Base-by-base conservation (phyloP, 805 yeast genomes). In the Kuraishia ogatae region DNA sequence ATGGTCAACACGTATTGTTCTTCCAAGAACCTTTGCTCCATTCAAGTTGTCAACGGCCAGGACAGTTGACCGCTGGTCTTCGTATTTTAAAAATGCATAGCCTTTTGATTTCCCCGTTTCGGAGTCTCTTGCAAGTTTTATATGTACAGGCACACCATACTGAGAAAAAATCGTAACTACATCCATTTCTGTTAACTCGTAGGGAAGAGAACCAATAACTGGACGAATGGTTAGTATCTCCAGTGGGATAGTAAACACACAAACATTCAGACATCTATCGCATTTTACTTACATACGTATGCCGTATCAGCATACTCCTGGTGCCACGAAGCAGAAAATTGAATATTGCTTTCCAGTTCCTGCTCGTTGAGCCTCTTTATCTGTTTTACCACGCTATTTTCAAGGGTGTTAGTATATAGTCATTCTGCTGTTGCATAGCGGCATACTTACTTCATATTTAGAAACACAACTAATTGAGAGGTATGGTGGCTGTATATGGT, bases 31-130 rank as follows among this genome's bases (percentile, higher is more conserved):
- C 29, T 66, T 70, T 0, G 73, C 67, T 1, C 97, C 96, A 65
- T 89, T 89, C 59, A 93, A 74, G 65, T 93, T 93, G 68, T 93
- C 98, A 2, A 93, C 84, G 0, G 97, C 97, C 26, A 93, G 72
- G 0, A 89, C 79, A 20, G 96, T 83, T 1, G 96, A 86, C 52
- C 87, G 73, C 68, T 84, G 89, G 61, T 88, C 89, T 60, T 86
- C 93, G 63, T 89, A 93, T 67, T 89, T 88, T 60, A 93, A 67
- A 71, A 84, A 91, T 2, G 86, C 94, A 73, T 85, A 89, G 6
- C 96, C 94, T 54, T 77, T 75, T 1, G 89, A 82, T 55, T 78
- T 78, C 1, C 90, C 89, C 0, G 86, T 77, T 2, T 75, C 79
- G 56, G 73, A 74, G 63, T 89, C 93, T 56, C 93, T 77, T 24